phyloP scores from a whole-genome alignment of 176 grass and related monocot species.

The Eleusine coracana region DNA sequence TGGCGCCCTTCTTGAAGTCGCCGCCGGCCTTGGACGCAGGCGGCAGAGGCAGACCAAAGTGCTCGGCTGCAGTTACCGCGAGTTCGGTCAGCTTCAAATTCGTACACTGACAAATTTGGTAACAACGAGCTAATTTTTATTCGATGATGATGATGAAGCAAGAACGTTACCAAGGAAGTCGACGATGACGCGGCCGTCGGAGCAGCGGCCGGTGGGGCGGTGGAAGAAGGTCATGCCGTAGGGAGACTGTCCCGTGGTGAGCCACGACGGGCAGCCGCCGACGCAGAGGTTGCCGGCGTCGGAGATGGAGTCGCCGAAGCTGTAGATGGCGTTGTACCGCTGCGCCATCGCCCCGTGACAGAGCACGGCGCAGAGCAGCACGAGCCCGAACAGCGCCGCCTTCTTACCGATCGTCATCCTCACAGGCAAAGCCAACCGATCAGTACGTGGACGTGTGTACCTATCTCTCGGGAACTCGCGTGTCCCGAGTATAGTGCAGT shows the following conservation, averaged over 20 bases:
- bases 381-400: not conserved
- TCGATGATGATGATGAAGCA: not conserved
- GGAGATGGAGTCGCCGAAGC: conserved; percentile 87
- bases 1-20: conserved; percentile 67
- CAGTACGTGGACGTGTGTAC: too few species aligned
- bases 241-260: conserved; percentile 60
- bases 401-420: not conserved
- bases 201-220: conserved; percentile 75
- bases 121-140: too few species aligned
- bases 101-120: too few species aligned
- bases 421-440: too few species aligned
- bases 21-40: conserved; percentile 54
- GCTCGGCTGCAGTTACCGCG: conserved; percentile 44
- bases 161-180: conserved; percentile 67
- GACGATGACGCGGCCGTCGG: conserved; percentile 73
- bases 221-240: conserved; percentile 87
- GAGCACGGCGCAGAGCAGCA: conserved; percentile 17
- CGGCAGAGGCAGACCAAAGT: conserved; percentile 55
- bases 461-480: not conserved
- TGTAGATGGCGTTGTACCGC: conserved; percentile 71
- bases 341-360: not conserved
- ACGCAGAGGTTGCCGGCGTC: conserved; percentile 77
- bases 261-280: conserved; percentile 60
- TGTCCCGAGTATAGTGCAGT: not conserved
- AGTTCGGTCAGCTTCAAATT: too few species aligned